Conservation (phyloP, 2,329 filamentous ascomycete genomes). For the Torrubiella hemipterigena region DNA sequence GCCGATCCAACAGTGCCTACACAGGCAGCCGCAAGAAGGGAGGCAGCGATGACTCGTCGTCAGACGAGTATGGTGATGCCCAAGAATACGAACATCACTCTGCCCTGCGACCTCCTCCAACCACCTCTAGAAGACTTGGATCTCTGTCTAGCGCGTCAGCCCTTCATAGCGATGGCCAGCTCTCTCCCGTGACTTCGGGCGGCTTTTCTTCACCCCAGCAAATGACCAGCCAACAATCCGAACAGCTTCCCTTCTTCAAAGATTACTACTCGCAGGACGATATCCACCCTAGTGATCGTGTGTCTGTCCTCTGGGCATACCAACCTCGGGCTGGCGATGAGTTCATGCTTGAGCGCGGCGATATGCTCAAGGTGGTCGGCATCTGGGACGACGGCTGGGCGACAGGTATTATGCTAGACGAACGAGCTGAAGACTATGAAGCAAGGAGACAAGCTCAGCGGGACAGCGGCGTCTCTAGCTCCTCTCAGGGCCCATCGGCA, state of each 20-base stretch:
- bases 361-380: conserved; percentile 95
- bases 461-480: conserved; percentile 87
- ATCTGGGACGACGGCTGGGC: conserved; percentile 99
- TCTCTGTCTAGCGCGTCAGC: conserved; percentile 80
- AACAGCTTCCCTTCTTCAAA: conserved; percentile 93
- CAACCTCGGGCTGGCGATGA: conserved; percentile 89
- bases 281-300: conserved; percentile 81
- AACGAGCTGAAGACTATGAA: conserved; percentile 84
- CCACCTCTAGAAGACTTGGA: conserved; percentile 59
- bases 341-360: conserved; percentile 83
- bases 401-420: conserved; percentile 73
- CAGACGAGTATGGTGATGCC: conserved; percentile 60
- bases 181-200: conserved; percentile 63
- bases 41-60: conserved; percentile 50
- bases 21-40: conserved; percentile 31
- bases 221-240: conserved; percentile 78
- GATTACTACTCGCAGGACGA: conserved; percentile 98
- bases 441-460: conserved; percentile 63
- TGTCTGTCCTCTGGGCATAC: conserved; percentile 92
- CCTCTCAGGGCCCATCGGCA: conserved; percentile 52
- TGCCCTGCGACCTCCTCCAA: conserved; percentile 45
- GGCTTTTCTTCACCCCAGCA: conserved; percentile 78
- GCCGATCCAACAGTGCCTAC: conserved; percentile 15
- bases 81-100: conserved; percentile 53
- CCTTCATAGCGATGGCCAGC: conserved; percentile 56